Evolutionary conservation across 768 basidiomycete genomes (phyloP), one percentile per base, ranked within the genome.

Genomic region (Boletellus ananiceps): DNA sequence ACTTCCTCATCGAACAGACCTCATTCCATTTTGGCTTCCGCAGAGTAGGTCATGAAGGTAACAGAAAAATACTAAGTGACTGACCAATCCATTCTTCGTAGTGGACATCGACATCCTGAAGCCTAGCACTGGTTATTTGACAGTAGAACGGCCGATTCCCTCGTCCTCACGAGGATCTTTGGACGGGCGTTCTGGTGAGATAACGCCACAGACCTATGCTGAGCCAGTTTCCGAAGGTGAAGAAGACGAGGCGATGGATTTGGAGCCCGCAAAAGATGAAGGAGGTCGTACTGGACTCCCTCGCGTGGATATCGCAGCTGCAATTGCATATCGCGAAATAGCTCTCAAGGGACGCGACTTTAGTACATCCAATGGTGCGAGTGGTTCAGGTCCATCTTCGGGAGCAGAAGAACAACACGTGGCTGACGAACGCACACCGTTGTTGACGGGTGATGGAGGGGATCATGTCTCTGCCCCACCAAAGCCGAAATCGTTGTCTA

Each of bases 1-100:
- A 0, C 70, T 98, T 9, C 93, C 94, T 16, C 81, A 89, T 60
- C 86, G 95, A 32, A 94, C 97, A 39, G 89, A 97, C 61, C 79
- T 99, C 19, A 88, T 99, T 32, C 96, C 96, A 6, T 99, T 97
- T 77, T 99, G 96, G 96, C 79, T 94, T 6, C 94, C 94, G 5
- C 94, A 98, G 65, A 96, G 88, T 90, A 65, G 35, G 78, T 58
- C 5, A 1, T 3, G 14, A 16, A 40, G 31, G 13, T 15, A n/a
- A 8, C 21, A 15, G 8, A 0, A 14, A 25, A 27, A 15, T 14
- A 32, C 7, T 3, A 15, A 16, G 35, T 7, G 9, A 33, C 16
- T 45, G 42, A 52, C 41, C 19, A 51, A 27, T 23, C 33, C 27
- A 15, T 32, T 39, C 39, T 42, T 44, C 31, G 13, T 37, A 91